Evolutionary conservation across 768 basidiomycete species (phyloP).

Genomic region (Neoboletus brunneissimus): DNA sequence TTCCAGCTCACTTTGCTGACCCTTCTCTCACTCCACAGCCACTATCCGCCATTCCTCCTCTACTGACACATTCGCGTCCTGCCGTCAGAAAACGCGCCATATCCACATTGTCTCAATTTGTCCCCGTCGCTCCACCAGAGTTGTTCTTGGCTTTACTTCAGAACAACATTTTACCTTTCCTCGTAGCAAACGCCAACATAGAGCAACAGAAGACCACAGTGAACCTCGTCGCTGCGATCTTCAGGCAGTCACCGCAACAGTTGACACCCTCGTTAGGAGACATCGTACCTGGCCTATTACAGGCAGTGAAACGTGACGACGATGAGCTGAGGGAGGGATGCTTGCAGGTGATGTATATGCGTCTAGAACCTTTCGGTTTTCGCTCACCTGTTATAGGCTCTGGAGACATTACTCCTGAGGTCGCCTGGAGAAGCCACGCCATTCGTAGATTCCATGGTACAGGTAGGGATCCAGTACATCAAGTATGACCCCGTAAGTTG

Average conservation of each 20-base stretch:
- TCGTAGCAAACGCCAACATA: constrained; percentile 47
- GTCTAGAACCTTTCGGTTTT: neutral
- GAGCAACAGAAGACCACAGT: constrained; percentile 78
- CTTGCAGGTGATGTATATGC: constrained; percentile 53
- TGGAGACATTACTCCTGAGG: constrained; percentile 81
- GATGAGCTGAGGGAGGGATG: constrained; percentile 81
- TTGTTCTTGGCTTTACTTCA: constrained; percentile 62
- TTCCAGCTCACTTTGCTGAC: constrained; percentile 64
- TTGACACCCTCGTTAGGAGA: constrained; percentile 58
- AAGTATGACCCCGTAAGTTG: constrained; percentile 83
- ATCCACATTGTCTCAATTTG: constrained; percentile 77
- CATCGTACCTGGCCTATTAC: constrained; percentile 69
- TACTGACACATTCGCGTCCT: constrained; percentile 71
- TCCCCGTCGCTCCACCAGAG: constrained; percentile 64
- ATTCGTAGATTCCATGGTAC: constrained; percentile 65
- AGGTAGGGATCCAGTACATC: constrained; percentile 72
- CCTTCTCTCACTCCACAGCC: constrained; percentile 55
- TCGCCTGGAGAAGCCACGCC: constrained; percentile 81
- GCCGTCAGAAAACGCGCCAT: constrained; percentile 94
- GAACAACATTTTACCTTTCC: constrained; percentile 57
- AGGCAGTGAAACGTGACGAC: constrained; percentile 69
- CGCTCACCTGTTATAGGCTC: constrained; percentile 42
- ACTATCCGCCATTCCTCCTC: constrained; percentile 63
- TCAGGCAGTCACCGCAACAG: constrained; percentile 67
- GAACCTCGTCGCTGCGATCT: constrained; percentile 76